Conservation (phyloP, 2,329 filamentous ascomycete species). For the Diaporthe batatas region DNA sequence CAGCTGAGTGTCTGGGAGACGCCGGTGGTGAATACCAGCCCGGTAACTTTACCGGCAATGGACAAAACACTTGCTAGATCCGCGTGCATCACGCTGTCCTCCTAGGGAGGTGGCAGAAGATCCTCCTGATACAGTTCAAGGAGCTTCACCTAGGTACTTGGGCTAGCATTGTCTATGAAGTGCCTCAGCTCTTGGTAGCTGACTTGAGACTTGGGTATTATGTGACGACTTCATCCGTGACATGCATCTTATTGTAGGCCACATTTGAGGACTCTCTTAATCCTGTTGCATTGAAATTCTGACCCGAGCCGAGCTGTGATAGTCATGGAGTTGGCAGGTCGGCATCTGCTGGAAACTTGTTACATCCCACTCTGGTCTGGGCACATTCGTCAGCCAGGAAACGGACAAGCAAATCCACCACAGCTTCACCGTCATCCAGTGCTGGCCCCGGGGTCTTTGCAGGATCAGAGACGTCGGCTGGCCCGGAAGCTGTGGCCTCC, state of each 20-base stretch:
- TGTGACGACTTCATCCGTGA: no score
- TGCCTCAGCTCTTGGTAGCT: background rate
- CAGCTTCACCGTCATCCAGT: slow-evolving; percentile 14
- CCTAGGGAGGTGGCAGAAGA: no score
- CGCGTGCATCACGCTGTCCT: background rate
- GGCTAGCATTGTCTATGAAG: background rate
- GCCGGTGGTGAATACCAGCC: slow-evolving; percentile 56
- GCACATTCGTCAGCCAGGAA: slow-evolving; percentile 4
- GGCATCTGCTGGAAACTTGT: background rate
- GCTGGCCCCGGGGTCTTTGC: background rate
- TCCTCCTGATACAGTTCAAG: background rate
- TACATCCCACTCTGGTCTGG: background rate
- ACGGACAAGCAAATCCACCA: slow-evolving; percentile 34
- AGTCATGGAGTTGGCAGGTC: slow-evolving; percentile 11
- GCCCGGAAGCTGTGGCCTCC: background rate
- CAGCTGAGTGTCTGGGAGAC: slow-evolving; percentile 60
- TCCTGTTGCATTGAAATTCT: background rate
- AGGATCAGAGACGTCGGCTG: background rate
- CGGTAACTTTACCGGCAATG: slow-evolving; percentile 54
- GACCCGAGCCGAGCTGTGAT: background rate
- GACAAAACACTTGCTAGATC: slow-evolving; percentile 48
- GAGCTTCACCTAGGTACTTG: background rate
- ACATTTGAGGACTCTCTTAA: background rate
- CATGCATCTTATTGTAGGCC: background rate
- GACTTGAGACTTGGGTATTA: background rate